Evolutionary conservation across 371 early-diverging fungal genomes (phyloP).

Genomic region (Capniomyces stellatus): DNA sequence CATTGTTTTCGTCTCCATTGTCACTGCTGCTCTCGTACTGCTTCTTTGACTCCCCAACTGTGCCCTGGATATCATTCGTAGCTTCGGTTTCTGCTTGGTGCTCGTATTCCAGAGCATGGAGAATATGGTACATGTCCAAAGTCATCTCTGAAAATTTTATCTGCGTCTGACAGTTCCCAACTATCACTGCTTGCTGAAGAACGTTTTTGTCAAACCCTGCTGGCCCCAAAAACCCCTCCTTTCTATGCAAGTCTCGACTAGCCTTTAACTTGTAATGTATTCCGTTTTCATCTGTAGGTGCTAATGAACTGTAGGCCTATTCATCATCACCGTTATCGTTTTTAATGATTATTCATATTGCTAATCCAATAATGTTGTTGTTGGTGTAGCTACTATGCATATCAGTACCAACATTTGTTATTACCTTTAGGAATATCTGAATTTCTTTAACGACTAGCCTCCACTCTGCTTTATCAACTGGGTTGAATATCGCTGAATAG

Average conservation of each 20-base stretch:
- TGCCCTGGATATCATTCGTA: neutral
- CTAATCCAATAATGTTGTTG: too few relatives aligned
- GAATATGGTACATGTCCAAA: conserved; percentile 86
- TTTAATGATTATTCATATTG: too few relatives aligned
- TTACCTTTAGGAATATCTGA: conserved; percentile 47
- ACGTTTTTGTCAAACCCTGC: conserved; percentile 17
- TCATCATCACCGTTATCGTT: too few relatives aligned
- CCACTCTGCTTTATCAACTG: conserved; percentile 85
- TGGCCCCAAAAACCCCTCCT: too few relatives aligned
- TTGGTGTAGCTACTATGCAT: too few relatives aligned
- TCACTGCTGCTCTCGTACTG: neutral
- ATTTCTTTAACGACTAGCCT: conserved; percentile 79
- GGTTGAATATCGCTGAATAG: conserved; percentile 65
- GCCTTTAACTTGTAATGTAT: conserved; percentile 25
- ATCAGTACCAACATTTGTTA: too few relatives aligned
- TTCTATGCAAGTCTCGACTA: too few relatives aligned
- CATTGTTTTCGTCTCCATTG: conserved; percentile 8
- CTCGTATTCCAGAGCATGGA: conserved; percentile 74
- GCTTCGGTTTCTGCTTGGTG: conserved; percentile 7
- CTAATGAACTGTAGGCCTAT: conserved; percentile 41
- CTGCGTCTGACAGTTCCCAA: conserved; percentile 78
- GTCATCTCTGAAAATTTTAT: conserved; percentile 92
- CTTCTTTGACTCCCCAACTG: neutral
- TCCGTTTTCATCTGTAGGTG: conserved; percentile 45
- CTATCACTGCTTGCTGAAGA: conserved; percentile 84